Evolutionary conservation across 805 yeast species (phyloP), one percentile per base, ranked within the genome.

Genomic region (Ogataea trehalophila): DNA sequence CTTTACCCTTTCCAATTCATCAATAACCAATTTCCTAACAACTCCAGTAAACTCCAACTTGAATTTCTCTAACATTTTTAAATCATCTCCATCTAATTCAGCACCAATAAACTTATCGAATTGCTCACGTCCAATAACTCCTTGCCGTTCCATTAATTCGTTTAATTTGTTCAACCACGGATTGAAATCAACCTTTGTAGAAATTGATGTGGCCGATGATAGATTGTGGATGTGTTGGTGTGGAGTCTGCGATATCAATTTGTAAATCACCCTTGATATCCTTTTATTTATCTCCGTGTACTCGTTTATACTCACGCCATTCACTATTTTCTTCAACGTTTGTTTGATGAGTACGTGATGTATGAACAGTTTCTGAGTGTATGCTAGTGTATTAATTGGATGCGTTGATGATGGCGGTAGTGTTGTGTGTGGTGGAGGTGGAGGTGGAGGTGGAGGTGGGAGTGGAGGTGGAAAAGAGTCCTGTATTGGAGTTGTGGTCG

Each of bases 281-380:
- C 66, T 66, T 65, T 77, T 79, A 64, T 87, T 87, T 46, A 86
- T 72, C 15, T 61, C 62, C 3, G 88, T 83, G 59, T 82, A 87
- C 22, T 52, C 39, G 1, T 48, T 45, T 11, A 59, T 48, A 9
- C 58, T 46, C 8, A 35, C 13, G 5, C 37, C 42, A 60, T 49
- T 43, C 67, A 31, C 54, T 17, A 62, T 61, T 2, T 79, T 77
- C 42, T 80, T 68, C 42, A 87, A 59, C 17, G 68, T 71, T 17
- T 73, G 68, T 37, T 88, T 66, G 11, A 87, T 81, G 33, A 79
- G 65, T 42, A 75, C 59, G 18, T 67, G 69, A 59, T 86, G 94
- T 15, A 87, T 74, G 33, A 68, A 63, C 17, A 67, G 59, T 56
- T 87, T 86, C 51, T 80, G 80, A 15, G 71, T 73, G 37, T 62